Base-by-base conservation (phyloP, 2,329 filamentous ascomycete species). In the Cordyceps farinosa region DNA sequence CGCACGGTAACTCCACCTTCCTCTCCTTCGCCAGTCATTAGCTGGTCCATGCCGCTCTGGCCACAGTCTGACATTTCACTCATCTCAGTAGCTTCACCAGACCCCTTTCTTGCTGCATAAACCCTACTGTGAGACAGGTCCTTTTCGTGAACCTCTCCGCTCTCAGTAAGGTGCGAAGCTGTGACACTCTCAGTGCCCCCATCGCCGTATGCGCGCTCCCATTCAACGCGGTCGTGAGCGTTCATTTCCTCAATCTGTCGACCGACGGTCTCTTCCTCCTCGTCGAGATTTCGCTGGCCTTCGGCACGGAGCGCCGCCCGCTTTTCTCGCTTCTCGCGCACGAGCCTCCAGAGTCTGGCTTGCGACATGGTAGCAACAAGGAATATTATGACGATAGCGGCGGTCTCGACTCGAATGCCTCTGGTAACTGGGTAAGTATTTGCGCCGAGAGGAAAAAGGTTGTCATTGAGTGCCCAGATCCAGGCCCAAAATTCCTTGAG, bases 401-500 rank as follows among this genome's bases (percentile, higher is more conserved):
- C 92, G 36, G 92, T 85, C 73, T 98, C 94, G 15, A 95, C 93
- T 45, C 87, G 86, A 62, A 97, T 95, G 2, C 91, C 91, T 69
- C 88, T 90, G 0, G 92, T 97, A 13, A 97, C 78, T 0, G 94
- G 94, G 72, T 96, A 98, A 0, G 90, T 92, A 54, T 82, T 80
- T 1, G 90, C 89, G 44, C 86, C 84, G 2, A 92, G 77, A 0
- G 93, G 93, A 70, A 98, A 98, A 0, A 92, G 79, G 57, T 90
- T 82, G 48, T 87, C 80, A 73, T 97, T 97, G 45, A 98, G 76
- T 52, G 79, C 79, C 94, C 94, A 98, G 44, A 96, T 82, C 73
- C 96, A 98, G 6, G 91, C 84, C 94, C 94, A 98, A 69, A 97
- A 97, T 74, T 98, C 94, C 74, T 97, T 97, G 69, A 96, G 79